These are phyloP conservation scores for Populus simonii DNA, from an alignment of 345 rosid species.

Conservation along the genomic window DNA sequence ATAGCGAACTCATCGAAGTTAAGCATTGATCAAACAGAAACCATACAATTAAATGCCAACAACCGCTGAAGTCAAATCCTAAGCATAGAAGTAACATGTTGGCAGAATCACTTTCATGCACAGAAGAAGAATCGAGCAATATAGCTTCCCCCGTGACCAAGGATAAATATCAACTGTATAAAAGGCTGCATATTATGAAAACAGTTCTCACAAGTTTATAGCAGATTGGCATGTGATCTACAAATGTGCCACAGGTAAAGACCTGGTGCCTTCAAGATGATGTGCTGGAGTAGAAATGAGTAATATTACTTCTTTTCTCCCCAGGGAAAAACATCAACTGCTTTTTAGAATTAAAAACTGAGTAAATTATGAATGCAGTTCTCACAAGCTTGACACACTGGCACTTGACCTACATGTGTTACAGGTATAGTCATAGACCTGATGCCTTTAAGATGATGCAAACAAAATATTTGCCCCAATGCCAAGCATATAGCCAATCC, in stretches of 20 bases:
- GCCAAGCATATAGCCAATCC: no score
- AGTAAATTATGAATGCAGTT: not conserved
- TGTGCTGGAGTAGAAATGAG: not conserved
- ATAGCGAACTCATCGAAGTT: not conserved
- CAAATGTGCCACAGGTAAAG: no score
- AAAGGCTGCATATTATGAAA: not conserved
- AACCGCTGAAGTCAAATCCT: not conserved
- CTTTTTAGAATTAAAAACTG: no score
- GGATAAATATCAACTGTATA: not conserved
- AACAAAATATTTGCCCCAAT: no score
- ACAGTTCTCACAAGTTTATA: not conserved
- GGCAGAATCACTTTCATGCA: not conserved
- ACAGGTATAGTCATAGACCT: no score
- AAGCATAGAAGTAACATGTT: not conserved
- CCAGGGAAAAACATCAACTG: not conserved
- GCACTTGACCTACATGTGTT: no score
- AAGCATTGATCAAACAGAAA: not conserved
- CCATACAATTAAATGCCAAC: not conserved
- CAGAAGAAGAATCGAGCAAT: not conserved
- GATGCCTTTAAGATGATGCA: no score
- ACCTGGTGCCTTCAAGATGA: no score
- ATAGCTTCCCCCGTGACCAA: not conserved
- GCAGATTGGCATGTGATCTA: no score
- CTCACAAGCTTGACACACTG: not conserved
- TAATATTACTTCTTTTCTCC: not conserved